Evolutionary conservation across 2,329 filamentous ascomycete species (phyloP).

Genomic region (Nemania abortiva): DNA sequence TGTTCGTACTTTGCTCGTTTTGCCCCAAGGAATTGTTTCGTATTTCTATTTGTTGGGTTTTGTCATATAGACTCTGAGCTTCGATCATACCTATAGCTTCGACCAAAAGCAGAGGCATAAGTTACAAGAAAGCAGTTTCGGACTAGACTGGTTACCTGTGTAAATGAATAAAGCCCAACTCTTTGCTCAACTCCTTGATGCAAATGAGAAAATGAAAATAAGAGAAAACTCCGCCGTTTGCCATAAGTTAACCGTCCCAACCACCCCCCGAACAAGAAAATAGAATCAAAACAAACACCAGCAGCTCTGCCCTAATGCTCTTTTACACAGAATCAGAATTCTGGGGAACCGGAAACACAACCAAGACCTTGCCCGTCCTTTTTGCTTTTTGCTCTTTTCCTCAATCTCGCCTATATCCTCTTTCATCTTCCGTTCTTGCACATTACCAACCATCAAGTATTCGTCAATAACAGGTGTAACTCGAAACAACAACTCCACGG

Average conservation of each 20-base stretch:
- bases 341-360: constrained; percentile 27
- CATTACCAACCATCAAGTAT: constrained; percentile 36
- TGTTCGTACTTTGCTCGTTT: neutral
- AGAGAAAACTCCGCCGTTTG: constrained; percentile 28
- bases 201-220: constrained; percentile 28
- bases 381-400: constrained; percentile 29
- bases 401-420: constrained; percentile 19
- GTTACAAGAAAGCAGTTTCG: constrained; percentile 9
- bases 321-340: constrained; percentile 33
- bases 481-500: constrained; percentile 37
- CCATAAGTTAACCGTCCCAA: constrained; percentile 29
- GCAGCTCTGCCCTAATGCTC: constrained; percentile 36
- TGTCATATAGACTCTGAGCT: neutral
- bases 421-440: constrained; percentile 15
- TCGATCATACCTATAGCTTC: neutral
- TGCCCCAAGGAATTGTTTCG: neutral
- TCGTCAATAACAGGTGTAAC: constrained; percentile 30
- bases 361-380: constrained; percentile 29
- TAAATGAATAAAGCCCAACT: constrained; percentile 25
- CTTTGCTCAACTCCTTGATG: constrained; percentile 44
- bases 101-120: constrained; percentile 2
- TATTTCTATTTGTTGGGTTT: constrained; percentile 26
- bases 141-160: constrained; percentile 10
- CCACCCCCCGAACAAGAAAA: constrained; percentile 23
- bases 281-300: constrained; percentile 31